Conservation (phyloP, 305 asterid genomes). For the Andrographis paniculata region DNA sequence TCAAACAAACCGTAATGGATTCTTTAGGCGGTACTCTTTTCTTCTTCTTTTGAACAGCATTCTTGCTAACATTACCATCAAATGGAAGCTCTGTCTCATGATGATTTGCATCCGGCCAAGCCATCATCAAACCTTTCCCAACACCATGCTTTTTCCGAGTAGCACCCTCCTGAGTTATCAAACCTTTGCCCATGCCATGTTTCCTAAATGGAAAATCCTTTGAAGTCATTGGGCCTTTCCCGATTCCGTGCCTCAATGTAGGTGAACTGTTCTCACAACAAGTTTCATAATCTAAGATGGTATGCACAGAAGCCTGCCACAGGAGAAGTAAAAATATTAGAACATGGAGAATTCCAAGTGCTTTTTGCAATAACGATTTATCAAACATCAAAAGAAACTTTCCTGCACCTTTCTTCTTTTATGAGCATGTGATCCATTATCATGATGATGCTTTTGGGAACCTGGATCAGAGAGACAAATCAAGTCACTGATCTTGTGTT, state of each 20-base stretch:
- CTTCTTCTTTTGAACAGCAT: constrained; percentile 36
- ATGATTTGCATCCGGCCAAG: constrained; percentile 35
- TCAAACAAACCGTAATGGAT: constrained; percentile 51
- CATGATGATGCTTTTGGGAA: constrained; percentile 36
- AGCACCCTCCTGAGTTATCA: constrained; percentile 33
- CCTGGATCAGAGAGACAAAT: constrained; percentile 35
- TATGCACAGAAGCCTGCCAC: constrained; percentile 38
- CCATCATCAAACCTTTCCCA: constrained; percentile 76
- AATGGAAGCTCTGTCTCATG: constrained; percentile 31
- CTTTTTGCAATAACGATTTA: constrained; percentile 7
- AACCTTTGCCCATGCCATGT: constrained; percentile 66
- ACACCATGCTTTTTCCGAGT: constrained; percentile 44
- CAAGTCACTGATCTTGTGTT: constrained; percentile 16
- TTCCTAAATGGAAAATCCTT: constrained; percentile 33
- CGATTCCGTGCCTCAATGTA: constrained; percentile 41
- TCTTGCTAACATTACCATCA: constrained; percentile 31
- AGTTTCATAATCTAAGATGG: constrained; percentile 30
- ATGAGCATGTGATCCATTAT: constrained; percentile 30
- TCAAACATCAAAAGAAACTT: constrained; percentile 1
- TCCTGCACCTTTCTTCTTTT: constrained; percentile 66
- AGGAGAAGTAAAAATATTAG: constrained; percentile 12
- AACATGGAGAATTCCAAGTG: constrained; percentile 3
- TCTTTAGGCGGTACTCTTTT: constrained; percentile 48
- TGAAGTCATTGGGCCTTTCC: constrained; percentile 65
- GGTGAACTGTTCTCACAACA: constrained; percentile 31